These are phyloP conservation scores for Didymella arachidicola DNA, from an alignment of 2,329 filamentous ascomycete species.

Conservation along the genomic window DNA sequence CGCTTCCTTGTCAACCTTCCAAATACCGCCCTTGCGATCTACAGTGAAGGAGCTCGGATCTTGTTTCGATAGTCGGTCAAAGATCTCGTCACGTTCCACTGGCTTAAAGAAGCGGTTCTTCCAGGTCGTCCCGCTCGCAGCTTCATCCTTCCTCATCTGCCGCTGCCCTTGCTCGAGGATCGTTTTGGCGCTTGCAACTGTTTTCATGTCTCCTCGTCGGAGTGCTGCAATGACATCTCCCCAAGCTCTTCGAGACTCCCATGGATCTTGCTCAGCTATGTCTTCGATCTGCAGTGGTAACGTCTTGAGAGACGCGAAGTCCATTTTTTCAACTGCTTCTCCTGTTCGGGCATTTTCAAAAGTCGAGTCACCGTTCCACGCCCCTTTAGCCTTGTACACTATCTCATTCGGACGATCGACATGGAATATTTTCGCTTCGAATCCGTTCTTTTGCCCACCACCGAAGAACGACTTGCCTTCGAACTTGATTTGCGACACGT, in stretches of 20 bases:
- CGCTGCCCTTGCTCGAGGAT: constrained; percentile 51
- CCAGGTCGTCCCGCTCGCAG: constrained; percentile 50
- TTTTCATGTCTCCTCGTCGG: constrained; percentile 53
- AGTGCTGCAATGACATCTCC: constrained; percentile 51
- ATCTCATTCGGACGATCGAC: constrained; percentile 41
- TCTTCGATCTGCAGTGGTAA: constrained; percentile 36
- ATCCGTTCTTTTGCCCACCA: constrained; percentile 53
- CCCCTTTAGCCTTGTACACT: constrained; percentile 52
- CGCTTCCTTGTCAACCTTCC: constrained; percentile 42
- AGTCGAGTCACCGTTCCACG: constrained; percentile 53
- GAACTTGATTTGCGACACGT: constrained; percentile 54
- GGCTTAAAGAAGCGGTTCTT: constrained; percentile 52
- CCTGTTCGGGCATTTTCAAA: constrained; percentile 47
- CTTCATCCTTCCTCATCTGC: constrained; percentile 52
- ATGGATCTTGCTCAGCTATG: constrained; percentile 53
- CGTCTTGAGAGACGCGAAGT: constrained; percentile 35
- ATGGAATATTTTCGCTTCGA: constrained; percentile 51
- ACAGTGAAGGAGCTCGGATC: constrained; percentile 35
- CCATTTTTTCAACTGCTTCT: constrained; percentile 49
- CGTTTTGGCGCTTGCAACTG: constrained; percentile 42
- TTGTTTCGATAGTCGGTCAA: constrained; percentile 33
- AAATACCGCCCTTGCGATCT: constrained; percentile 39
- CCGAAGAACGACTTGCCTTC: constrained; percentile 53
- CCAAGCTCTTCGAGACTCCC: constrained; percentile 57
- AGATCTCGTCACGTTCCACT: constrained; percentile 37